These are phyloP conservation scores for Aspergillus bertholletiae DNA, from an alignment of 495 filamentous ascomycete species.

Conservation along the genomic window DNA sequence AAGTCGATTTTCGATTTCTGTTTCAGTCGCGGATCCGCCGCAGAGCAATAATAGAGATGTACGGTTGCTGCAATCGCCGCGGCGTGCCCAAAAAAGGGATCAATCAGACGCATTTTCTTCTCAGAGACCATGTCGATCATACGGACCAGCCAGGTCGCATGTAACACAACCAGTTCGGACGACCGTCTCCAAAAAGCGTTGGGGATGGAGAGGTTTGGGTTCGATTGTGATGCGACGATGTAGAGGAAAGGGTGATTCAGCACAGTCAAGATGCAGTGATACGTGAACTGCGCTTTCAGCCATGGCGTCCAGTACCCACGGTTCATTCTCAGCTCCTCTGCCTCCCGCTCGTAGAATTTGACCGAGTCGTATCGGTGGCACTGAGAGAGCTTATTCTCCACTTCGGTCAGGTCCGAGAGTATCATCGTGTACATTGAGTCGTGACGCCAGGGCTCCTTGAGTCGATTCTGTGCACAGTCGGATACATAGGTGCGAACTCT, in stretches of 20 bases:
- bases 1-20: slow-evolving; percentile 45
- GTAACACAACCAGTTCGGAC: slow-evolving; percentile 41
- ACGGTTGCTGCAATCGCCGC: slow-evolving; percentile 44
- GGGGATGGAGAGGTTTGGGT: slow-evolving; percentile 42
- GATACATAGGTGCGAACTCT: slow-evolving; percentile 37
- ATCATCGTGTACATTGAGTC: slow-evolving; percentile 45
- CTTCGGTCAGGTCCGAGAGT: slow-evolving; percentile 40
- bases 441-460: slow-evolving; percentile 44
- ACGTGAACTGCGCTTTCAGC: slow-evolving; percentile 46
- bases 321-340: slow-evolving; percentile 32
- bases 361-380: slow-evolving; percentile 47
- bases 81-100: slow-evolving; percentile 43
- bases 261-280: slow-evolving; percentile 43
- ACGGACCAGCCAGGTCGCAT: slow-evolving; percentile 47
- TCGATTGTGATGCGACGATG: slow-evolving; percentile 44
- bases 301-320: slow-evolving; percentile 42
- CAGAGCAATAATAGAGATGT: slow-evolving; percentile 45
- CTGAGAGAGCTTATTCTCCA: slow-evolving; percentile 41
- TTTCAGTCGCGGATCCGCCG: slow-evolving; percentile 39
- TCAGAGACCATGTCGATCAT: slow-evolving; percentile 47
- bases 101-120: slow-evolving; percentile 40
- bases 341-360: slow-evolving; percentile 41
- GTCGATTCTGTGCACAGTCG: slow-evolving; percentile 36
- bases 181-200: slow-evolving; percentile 46
- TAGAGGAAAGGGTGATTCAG: slow-evolving; percentile 47